Base-by-base conservation (phyloP, 2,329 filamentous ascomycete genomes). In the Alternaria sp. region DNA sequence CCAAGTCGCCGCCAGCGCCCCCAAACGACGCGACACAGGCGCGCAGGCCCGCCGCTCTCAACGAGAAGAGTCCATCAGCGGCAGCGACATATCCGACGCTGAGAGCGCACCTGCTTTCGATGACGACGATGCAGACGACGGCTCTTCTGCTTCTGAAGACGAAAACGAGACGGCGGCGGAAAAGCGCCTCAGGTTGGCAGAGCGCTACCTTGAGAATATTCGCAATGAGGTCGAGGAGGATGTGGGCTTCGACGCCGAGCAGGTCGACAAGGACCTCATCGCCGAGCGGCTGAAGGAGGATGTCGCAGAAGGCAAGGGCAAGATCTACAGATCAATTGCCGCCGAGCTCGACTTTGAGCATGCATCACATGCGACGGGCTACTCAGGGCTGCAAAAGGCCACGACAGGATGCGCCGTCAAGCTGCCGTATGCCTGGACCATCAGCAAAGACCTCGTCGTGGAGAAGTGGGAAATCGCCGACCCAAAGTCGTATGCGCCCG, bases 131-230 rank as follows among this genome's bases (percentile, higher is more conserved):
- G 60, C 67, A 13, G 56, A 67, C 11, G 80, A 79, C 24, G 70
- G 68, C 21, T 77, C 77, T 11, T 86, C 85, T 26, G 84, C 84
- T 33, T 91, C 89, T 1, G 90, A 90, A n/a, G 87, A 87, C 61
- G 91, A 92, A 62, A 87, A 86, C 63, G 94, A 98, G 81, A 98
- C 95, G 23, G 93, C 90, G 1, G 93, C 92, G 34, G 93, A 97
- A 74, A 89, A 92, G 77, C 86, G 95, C 69, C 80, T 97, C 71
- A 88, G 92, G 65, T 85, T 99, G 28, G 95, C 95, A 29, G 92
- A 98, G 80, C 88, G 91, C 71, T 98, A 99, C 77, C 85, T 99
- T 54, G 90, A 97, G 54, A 97, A 96, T 74, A 88, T 97, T 62
- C 88, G 90, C 71, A 86, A 90, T 71, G 90, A 97, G 68, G 79